These are phyloP conservation scores for Austroboletus festivus DNA, from an alignment of 768 basidiomycete species.

Conservation along the genomic window DNA sequence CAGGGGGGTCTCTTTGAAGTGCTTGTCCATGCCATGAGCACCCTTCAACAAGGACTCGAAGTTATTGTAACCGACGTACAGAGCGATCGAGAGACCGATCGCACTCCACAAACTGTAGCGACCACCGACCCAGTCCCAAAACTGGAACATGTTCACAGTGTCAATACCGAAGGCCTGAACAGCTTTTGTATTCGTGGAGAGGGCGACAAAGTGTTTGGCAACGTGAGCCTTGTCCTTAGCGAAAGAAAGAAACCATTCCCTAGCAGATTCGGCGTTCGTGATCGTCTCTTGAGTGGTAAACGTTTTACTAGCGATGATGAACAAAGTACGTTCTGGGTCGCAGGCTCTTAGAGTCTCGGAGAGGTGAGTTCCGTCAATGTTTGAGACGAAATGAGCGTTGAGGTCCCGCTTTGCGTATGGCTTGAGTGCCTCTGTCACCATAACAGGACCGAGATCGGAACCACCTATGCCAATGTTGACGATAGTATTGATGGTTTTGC, in stretches of 20 bases:
- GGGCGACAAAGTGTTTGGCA: conserved; percentile 98
- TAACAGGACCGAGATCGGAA: conserved; percentile 95
- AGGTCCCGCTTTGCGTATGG: conserved; percentile 88
- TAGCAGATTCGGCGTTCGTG: conserved; percentile 93
- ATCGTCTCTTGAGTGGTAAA: conserved; percentile 99
- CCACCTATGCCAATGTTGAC: conserved; percentile 99
- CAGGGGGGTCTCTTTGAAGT: conserved; percentile 86
- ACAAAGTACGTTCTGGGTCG: conserved; percentile 89
- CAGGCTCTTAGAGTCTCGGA: conserved; percentile 80
- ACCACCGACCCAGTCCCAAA: conserved; percentile 99
- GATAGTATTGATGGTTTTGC: conserved; percentile 89
- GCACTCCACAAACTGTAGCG: conserved; percentile 98
- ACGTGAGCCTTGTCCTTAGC: conserved; percentile 90
- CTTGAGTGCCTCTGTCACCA: conserved; percentile 98
- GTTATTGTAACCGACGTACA: conserved; percentile 92
- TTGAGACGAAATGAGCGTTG: conserved; percentile 86
- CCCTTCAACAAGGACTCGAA: conserved; percentile 87
- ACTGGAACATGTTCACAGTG: conserved; percentile 94
- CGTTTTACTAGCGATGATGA: conserved; percentile 98
- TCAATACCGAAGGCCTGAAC: conserved; percentile 93
- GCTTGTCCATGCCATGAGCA: conserved; percentile 97
- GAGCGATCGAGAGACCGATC: conserved; percentile 91
- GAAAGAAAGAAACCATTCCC: conserved; percentile 85
- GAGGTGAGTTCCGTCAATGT: conserved; percentile 97
- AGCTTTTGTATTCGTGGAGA: conserved; percentile 93